Evolutionary conservation across 179 eudicot genomes (phyloP).

Genomic region (Patellifolia procumbens): DNA sequence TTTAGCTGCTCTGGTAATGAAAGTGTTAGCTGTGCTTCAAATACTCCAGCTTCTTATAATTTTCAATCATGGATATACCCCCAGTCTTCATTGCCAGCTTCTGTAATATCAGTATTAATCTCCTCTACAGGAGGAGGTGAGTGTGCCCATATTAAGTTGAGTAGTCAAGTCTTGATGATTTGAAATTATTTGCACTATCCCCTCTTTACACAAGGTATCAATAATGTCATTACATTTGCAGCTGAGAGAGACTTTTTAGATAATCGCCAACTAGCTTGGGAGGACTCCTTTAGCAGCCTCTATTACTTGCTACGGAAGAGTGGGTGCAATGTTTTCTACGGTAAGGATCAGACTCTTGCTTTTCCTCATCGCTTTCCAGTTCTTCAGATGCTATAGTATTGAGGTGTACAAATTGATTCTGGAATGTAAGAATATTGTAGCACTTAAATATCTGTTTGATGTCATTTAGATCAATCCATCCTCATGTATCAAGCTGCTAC

Average conservation of each 20-base stretch:
- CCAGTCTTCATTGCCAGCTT: slow-evolving; percentile 79
- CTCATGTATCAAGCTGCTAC: background rate
- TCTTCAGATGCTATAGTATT: background rate
- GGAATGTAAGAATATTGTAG: background rate
- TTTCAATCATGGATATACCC: slow-evolving; percentile 87
- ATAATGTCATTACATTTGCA: slow-evolving; percentile 30
- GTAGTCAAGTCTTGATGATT: background rate
- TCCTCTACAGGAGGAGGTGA: slow-evolving; percentile 60
- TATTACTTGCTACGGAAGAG: slow-evolving; percentile 84
- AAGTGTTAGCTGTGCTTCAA: slow-evolving; percentile 23
- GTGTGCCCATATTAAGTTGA: background rate
- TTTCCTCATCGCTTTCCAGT: slow-evolving; percentile 6
- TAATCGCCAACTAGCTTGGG: slow-evolving; percentile 83
- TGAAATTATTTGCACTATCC: background rate
- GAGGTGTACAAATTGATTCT: background rate
- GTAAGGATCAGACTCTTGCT: slow-evolving; percentile 40
- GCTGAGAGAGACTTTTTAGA: slow-evolving; percentile 70
- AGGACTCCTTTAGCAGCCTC: slow-evolving; percentile 85
- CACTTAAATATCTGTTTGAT: background rate
- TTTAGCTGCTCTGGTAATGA: slow-evolving; percentile 24
- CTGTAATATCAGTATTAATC: slow-evolving; percentile 63
- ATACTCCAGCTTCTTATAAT: slow-evolving; percentile 31
- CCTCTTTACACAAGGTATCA: background rate
- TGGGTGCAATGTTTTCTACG: slow-evolving; percentile 71
- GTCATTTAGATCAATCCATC: background rate